A percentile compares a stretch with the other conserved stretches of the same genome.
Evolutionary conservation across 2,329 filamentous ascomycete species (phyloP).

Genomic region (Blumeriella jaapii): DNA sequence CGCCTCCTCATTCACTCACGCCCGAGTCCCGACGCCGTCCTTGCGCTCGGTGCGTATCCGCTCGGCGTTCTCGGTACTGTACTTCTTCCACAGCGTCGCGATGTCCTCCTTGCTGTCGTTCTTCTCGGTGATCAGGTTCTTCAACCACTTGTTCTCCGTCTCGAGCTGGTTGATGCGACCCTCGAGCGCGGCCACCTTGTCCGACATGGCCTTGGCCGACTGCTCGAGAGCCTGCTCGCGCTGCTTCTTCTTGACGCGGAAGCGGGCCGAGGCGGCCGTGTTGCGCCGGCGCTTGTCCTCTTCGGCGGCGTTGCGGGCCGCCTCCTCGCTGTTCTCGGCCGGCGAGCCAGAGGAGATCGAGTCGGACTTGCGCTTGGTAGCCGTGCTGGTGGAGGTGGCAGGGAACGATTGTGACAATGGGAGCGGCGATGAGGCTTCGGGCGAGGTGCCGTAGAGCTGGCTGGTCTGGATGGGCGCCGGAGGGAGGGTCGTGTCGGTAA

Average conservation of each 20-base stretch:
- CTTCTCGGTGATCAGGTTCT: conserved; percentile 72
- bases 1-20: conserved; percentile 11
- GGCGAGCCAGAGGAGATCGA: conserved; percentile 15
- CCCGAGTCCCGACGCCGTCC: conserved; percentile 26
- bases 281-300: conserved; percentile 86
- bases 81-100: conserved; percentile 30
- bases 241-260: conserved; percentile 94
- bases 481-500: conserved; percentile 9
- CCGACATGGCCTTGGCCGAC: conserved; percentile 70
- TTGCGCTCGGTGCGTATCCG: conserved; percentile 25
- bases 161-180: conserved; percentile 65
- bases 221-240: conserved; percentile 77
- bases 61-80: conserved; percentile 26
- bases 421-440: conserved; percentile 21
- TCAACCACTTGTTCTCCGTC: conserved; percentile 73
- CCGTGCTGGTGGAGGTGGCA: too few species aligned
- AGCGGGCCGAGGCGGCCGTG: conserved; percentile 77
- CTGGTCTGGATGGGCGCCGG: conserved; percentile 15
- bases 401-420: neutral
- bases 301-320: conserved; percentile 63
- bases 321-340: conserved; percentile 50
- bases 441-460: conserved; percentile 11
- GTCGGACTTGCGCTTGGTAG: conserved; percentile 26
- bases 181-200: conserved; percentile 66
- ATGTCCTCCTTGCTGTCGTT: conserved; percentile 41